These are phyloP conservation scores for Ascochyta rabiei DNA, from an alignment of 2,329 filamentous ascomycete genomes.

Conservation along the genomic window DNA sequence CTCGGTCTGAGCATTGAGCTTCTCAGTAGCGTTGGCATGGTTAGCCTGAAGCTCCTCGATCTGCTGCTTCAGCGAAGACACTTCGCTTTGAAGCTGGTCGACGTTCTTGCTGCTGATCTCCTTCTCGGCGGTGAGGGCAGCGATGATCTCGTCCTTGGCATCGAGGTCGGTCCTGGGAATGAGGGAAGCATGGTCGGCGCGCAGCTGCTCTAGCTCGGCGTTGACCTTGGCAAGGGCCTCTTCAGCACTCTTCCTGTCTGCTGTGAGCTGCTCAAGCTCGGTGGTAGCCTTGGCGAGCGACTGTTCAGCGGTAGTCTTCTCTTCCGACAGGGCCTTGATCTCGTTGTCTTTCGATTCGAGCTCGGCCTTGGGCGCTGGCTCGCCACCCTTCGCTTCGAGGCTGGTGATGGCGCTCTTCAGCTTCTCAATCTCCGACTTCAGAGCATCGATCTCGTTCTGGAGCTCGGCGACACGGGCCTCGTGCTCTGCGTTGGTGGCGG, in stretches of 20 bases:
- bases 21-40: conserved; percentile 23
- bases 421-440: conserved; percentile 38
- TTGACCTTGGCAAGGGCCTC: conserved; percentile 26
- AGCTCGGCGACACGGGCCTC: conserved; percentile 34
- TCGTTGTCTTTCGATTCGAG: conserved; percentile 40
- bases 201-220: conserved; percentile 22
- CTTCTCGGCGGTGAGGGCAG: conserved; percentile 32
- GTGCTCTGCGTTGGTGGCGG: conserved; percentile 21
- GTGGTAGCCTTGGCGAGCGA: conserved; percentile 23
- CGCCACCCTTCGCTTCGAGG: conserved; percentile 25
- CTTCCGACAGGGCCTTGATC: conserved; percentile 29
- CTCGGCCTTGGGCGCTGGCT: conserved; percentile 29
- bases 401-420: conserved; percentile 34
- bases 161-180: conserved; percentile 37
- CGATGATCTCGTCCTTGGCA: conserved; percentile 32
- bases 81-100: conserved; percentile 30
- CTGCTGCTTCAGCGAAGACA: conserved; percentile 32
- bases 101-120: conserved; percentile 30
- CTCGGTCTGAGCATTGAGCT: conserved; percentile 23
- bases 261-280: conserved; percentile 25
- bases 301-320: conserved; percentile 28
- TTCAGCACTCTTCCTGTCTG: conserved; percentile 22
- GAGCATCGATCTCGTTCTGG: conserved; percentile 33
- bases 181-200: conserved; percentile 19
- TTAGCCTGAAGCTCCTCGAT: conserved; percentile 27